Evolutionary conservation across 1,284 basidiomycete species (phyloP), one percentile per base, ranked within the genome.

Genomic region (Microbotryum violaceum): DNA sequence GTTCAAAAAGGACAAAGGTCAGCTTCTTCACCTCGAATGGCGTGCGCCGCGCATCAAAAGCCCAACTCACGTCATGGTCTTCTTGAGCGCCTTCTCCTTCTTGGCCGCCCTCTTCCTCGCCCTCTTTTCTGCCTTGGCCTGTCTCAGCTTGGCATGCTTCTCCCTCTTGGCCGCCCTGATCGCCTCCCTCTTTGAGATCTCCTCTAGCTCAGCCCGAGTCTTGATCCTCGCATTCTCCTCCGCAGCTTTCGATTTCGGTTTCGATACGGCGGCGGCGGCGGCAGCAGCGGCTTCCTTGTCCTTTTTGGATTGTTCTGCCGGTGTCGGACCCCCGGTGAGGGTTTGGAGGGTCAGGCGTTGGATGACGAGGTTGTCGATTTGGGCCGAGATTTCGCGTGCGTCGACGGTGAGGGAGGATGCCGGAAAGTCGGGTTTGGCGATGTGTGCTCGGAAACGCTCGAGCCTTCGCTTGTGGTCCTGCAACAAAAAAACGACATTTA

Each of bases 381-480:
- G 57, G 42, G 62, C 61, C 29, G 57, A 50, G 23, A 67, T 60
- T 58, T 60, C 58, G 10, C 62, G 62, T 4, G 62, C 65, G 56
- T 67, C 65, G 52, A 56, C 25, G 25, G 25, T 20, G 47, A 54
- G 53, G 44, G 59, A 56, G 18, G 58, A 55, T 8, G 44, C 16
- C 18, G 52, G 60, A 50, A 62, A 67, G 46, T 57, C 51, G 49
- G 57, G 8, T 12, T 57, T 48, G 20, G 56, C 49, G 58, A 67
- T 54, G 57, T 67, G 63, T 4, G 56, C 25, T n/a, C 46, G 54
- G 59, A 65, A 67, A 3, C 66, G 66, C 18, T 54, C 48, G 54
- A 61, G 49, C 4, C 66, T 63, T 31, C 66, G 66, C 14, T 52
- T 50, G 61, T 67, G 66, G 54, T 67, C 66, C 63, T 67, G 58